Evolutionary conservation across 1,284 basidiomycete species (phyloP), one percentile per base, ranked within the genome.

Genomic region (Rhodotorula sp.): DNA sequence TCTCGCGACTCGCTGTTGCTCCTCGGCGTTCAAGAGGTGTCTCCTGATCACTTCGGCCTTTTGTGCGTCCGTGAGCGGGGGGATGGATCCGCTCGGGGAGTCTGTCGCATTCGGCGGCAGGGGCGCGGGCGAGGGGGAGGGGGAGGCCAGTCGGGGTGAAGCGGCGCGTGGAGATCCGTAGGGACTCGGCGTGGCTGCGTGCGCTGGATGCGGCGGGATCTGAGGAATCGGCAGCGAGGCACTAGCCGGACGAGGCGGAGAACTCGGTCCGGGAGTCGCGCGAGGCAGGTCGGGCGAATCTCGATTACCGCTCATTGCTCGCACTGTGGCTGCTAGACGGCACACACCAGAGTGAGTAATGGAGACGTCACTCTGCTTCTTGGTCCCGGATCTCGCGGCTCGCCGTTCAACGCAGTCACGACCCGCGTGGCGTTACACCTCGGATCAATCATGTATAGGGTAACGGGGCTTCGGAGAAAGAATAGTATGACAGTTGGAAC

Each of bases 1-100:
- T 24, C 66, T 58, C 0, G 74, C 69, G 51, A 70, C 70, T 22
- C 66, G 61, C 6, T 54, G 55, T 48, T 90, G 85, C 70, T 91
- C 89, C 62, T 89, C 86, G 30, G 86, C 87, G 15, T 88, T 86
- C 15, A 94, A 89, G 22, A 96, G 83, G 81, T 95, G 93, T 63
- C 87, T 85, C 59, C 89, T 83, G 20, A 96, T 81, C 0, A 95
- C 87, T 75, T 86, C 86, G 2, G 89, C 89, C 82, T 93, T 95
- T 78, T 94, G 91, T 75, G 91, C 90, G 55, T 90, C 89, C 0
- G 82, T 77, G 1, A 83, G 75, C 33, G 67, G 64, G n/a, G 42
- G 24, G 5, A 29, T 33, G 18, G 18, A 57, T 12, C 53, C 48
- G 12, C 62, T 26, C 20, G 62, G 51, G 15, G 44, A 18, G 62